Conservation (phyloP, 768 basidiomycete species). For the Tylopilus sp. region DNA sequence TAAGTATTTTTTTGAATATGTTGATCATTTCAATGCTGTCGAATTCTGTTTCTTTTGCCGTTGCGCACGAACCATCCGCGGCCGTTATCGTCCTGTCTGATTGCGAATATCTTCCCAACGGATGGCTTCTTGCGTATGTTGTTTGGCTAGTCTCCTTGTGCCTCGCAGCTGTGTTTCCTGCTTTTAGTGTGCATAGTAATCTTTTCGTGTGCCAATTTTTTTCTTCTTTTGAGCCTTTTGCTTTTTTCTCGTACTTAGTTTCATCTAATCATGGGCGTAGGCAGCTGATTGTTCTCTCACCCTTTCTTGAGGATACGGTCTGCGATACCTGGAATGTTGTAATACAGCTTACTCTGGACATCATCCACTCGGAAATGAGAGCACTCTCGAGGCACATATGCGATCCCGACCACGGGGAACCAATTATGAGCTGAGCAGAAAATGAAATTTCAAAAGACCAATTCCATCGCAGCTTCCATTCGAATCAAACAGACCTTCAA, state of each 20-base stretch:
- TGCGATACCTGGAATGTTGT: constrained; percentile 38
- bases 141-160: constrained; percentile 15
- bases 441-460: constrained; percentile 12
- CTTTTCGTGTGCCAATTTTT: not conserved
- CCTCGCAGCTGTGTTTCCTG: constrained; percentile 2
- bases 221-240: constrained; percentile 4
- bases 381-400: not conserved
- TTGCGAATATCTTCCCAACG: constrained; percentile 8
- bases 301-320: constrained; percentile 28
- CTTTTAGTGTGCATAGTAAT: constrained; percentile 24
- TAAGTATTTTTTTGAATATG: constrained; percentile 34
- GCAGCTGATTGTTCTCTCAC: constrained; percentile 14
- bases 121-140: constrained; percentile 21
- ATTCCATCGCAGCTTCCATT: constrained; percentile 18
- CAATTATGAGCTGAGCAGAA: not conserved
- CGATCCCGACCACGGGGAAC: not conserved
- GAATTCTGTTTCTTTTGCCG: constrained; percentile 1
- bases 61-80: constrained; percentile 15
- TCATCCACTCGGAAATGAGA: constrained; percentile 15
- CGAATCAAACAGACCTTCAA: not conserved
- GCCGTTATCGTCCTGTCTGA: constrained; percentile 6
- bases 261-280: constrained; percentile 23
- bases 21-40: constrained; percentile 33
- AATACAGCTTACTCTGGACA: constrained; percentile 34
- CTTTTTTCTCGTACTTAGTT: constrained; percentile 23